Conservation (phyloP, 495 filamentous ascomycete species). For the Lophiostoma macrostomum region DNA sequence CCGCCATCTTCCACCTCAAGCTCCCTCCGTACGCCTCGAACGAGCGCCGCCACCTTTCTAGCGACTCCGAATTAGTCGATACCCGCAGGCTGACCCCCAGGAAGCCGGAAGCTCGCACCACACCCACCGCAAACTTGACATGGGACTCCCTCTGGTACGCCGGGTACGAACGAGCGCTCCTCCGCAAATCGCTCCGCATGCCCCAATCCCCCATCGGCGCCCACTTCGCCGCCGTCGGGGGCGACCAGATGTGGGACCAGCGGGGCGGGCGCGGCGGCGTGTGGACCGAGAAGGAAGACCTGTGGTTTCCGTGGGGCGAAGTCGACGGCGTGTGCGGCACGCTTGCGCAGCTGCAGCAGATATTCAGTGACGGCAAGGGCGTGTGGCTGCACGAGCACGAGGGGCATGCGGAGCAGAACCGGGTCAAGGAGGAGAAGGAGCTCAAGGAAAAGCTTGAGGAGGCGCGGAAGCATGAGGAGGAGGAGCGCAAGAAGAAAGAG, state of each 20-base stretch:
- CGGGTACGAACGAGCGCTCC: slow-evolving; percentile 28
- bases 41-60: neutral
- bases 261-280: slow-evolving; percentile 57
- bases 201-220: slow-evolving; percentile 46
- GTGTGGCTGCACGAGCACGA: slow-evolving; percentile 31
- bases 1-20: slow-evolving; percentile 24
- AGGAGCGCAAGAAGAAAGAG: slow-evolving; percentile 43
- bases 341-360: slow-evolving; percentile 43
- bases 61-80: neutral
- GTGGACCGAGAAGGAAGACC: slow-evolving; percentile 53
- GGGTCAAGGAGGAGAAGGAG: slow-evolving; percentile 9
- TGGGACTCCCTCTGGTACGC: slow-evolving; percentile 26
- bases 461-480: slow-evolving; percentile 45
- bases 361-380: slow-evolving; percentile 46
- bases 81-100: neutral
- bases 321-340: slow-evolving; percentile 47
- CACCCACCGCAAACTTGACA: slow-evolving; percentile 6
- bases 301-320: slow-evolving; percentile 54
- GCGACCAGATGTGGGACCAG: slow-evolving; percentile 53
- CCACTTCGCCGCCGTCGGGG: slow-evolving; percentile 48
- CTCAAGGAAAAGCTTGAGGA: slow-evolving; percentile 35
- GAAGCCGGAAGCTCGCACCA: no score
- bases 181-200: slow-evolving; percentile 36
- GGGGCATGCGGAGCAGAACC: slow-evolving; percentile 3
- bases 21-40: neutral